Evolutionary conservation across 129 eudicot genomes (phyloP), one percentile per base, ranked within the genome.

Genomic region (Scalesia atractyloides): DNA sequence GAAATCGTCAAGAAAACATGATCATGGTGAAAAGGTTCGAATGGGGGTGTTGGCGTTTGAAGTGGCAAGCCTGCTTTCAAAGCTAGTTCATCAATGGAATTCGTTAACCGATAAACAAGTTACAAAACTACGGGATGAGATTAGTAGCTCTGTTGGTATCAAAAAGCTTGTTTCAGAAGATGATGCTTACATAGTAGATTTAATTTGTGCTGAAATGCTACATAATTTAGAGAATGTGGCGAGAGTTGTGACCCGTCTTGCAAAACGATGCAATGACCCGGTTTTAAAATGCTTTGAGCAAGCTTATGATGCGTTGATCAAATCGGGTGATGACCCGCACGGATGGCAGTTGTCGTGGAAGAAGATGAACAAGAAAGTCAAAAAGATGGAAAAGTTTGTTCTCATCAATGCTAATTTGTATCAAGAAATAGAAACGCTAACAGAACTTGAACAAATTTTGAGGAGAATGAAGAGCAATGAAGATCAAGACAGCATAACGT

Each of bases 31-130:
- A 51, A 85, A 85, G 73, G 77, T 50, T 9, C 66, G 64, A 2
- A 76, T 91, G 48, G 90, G 85, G 22, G 92, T 91, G 17, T 76
- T 91, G 73, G 88, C 97, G 13, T 91, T 91, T 76, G 97, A 91
- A 75, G 92, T 89, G 44, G 92, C 90, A 37, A 91, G 89, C 77
- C 72, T 88, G 73, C 84, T 88, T 50, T 84, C 95, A 8, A 91
- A 91, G 75, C 70, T 88, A 66, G 85, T 91, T 53, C 82, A 88
- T 77, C 80, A 88, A 26, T 91, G 96, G 97, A 84, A 86, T 48
- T 88, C 84, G 33, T 59, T 91, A 26, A 74, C 79, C 18, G 97
- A 91, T 73, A 91, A 88, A 54, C 89, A 91, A 48, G 89, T 88
- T 24, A 39, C 24, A 53, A 88, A 70, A 53, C 39, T 82, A 69